Percentiles rank a stretch among this genome's conserved stretches.
phyloP scores from a whole-genome alignment of 768 basidiomycete genomes.

The Russula ochroleuca region DNA sequence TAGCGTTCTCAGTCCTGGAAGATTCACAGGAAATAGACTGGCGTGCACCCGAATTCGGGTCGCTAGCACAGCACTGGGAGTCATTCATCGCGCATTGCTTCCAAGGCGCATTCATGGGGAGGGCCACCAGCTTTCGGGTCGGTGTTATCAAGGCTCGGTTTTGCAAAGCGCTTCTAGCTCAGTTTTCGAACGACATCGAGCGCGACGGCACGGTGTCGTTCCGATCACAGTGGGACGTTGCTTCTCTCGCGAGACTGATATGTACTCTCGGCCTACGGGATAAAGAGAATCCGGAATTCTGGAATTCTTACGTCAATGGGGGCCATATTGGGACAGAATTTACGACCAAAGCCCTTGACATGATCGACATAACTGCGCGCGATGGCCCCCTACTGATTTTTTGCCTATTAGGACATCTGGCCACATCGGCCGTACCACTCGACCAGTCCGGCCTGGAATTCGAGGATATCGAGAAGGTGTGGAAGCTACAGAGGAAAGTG shows the following conservation, averaged over 20 bases:
- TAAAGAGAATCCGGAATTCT: background rate
- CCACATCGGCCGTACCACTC: background rate
- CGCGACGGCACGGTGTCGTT: background rate
- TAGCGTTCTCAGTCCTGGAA: background rate
- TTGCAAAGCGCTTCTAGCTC: constrained; percentile 5
- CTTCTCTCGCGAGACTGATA: constrained; percentile 10
- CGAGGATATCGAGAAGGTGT: background rate
- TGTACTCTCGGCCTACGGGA: too few species aligned
- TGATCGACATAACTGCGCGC: background rate
- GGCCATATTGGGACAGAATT: background rate
- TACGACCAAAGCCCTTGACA: background rate
- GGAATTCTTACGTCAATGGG: constrained; percentile 2
- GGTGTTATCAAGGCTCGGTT: constrained; percentile 1
- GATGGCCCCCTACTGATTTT: constrained; percentile 19
- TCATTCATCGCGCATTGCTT: constrained; percentile 1
- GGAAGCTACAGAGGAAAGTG: constrained; percentile 1
- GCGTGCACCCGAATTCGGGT: constrained; percentile 13
- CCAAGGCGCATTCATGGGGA: constrained; percentile 3
- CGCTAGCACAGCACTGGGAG: constrained; percentile 8
- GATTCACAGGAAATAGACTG: constrained; percentile 12
- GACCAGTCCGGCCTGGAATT: background rate
- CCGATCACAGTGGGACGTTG: constrained; percentile 13
- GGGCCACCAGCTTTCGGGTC: constrained; percentile 1
- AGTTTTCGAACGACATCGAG: background rate
- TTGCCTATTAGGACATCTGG: constrained; percentile 8